phyloP scores from a whole-genome alignment of 495 filamentous ascomycete species.

The Xylona heveae region DNA sequence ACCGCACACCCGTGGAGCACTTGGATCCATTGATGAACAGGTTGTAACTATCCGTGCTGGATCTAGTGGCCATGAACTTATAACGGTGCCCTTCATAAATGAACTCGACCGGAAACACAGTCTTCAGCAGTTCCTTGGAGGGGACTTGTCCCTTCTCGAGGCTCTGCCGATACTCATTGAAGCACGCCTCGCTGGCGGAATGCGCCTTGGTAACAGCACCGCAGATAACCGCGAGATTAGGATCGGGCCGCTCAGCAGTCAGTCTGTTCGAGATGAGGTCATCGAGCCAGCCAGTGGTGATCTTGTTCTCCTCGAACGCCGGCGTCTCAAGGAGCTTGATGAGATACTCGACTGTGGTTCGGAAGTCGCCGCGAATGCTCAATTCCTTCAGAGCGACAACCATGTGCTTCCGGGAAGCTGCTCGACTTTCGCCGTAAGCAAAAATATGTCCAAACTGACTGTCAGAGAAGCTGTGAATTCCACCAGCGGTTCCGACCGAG shows the following conservation, averaged over 20 bases:
- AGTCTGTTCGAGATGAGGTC: constrained; percentile 96
- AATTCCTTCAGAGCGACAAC: constrained; percentile 95
- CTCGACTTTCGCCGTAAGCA: constrained; percentile 91
- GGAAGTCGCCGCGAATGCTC: constrained; percentile 98
- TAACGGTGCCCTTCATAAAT: constrained; percentile 93
- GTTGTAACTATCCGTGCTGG: constrained; percentile 85
- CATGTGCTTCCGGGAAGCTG: constrained; percentile 97
- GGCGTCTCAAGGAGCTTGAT: constrained; percentile 98
- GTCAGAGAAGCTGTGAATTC: constrained; percentile 98
- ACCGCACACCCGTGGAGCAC: constrained; percentile 80
- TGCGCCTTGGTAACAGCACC: constrained; percentile 93
- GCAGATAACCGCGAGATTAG: constrained; percentile 74
- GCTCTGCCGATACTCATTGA: constrained; percentile 66
- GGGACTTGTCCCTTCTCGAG: constrained; percentile 97
- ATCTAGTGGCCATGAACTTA: constrained; percentile 94
- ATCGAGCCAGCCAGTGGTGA: constrained; percentile 97
- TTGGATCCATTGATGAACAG: constrained; percentile 99
- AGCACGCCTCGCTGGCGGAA: constrained; percentile 68
- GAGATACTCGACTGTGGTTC: constrained; percentile 95
- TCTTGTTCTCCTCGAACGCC: constrained; percentile 97
- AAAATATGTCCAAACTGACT: constrained; percentile 99
- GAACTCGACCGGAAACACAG: constrained; percentile 94
- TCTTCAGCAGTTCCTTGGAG: constrained; percentile 88
- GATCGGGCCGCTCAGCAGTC: constrained; percentile 87
- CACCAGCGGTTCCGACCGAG: constrained; percentile 87